Base-by-base conservation (phyloP, 441 rosid species). In the Geranium incanum region DNA sequence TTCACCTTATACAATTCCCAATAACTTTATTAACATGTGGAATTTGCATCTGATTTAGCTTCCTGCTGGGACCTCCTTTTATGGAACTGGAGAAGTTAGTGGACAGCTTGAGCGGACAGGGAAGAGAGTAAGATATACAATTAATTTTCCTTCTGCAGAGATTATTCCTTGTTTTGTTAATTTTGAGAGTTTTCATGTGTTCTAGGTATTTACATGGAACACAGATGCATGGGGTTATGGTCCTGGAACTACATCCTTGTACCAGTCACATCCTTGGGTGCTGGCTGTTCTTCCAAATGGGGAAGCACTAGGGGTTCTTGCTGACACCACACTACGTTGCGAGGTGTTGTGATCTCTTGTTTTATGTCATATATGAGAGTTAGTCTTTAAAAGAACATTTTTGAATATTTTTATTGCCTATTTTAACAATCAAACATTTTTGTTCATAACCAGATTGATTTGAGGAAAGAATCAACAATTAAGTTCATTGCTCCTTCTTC, bases 211-310 rank as follows among this genome's bases (percentile, higher is more conserved):
- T 80, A 84, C 97, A 57, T 92, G 99, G 99, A 95, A 95, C 80
- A 89, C 91, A 0, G 93, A 82, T 77, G 85, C 99, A 6, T 92
- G 86, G 85, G 97, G 99, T 63, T 92, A 82, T 82, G 99, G 97
- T 71, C 69, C 94, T 39, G 86, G 84, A 79, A 90, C 97, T 55
- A 95, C 96, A 57, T 89, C 99, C 52, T 72, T 95, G 82, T 95
- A 95, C 78, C 97, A 95, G 81, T 92, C 99, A n/a, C 99, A 95
- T 83, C 97, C 99, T 64, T 95, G 99, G 97, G 92, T 95, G 39
- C 80, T 95, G 55, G 93, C 83, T 72, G 83, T 95, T 80, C 92
- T 92, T 84, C 91, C 95, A 12, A 84, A 74, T 78, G 99, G 97
- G 77, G 97, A 92, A 79, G 85, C 97, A 36, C 38, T 95, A 8